These are phyloP conservation scores for Vitis amurensis DNA, from an alignment of 164 flowering plant species.

Conservation along the genomic window DNA sequence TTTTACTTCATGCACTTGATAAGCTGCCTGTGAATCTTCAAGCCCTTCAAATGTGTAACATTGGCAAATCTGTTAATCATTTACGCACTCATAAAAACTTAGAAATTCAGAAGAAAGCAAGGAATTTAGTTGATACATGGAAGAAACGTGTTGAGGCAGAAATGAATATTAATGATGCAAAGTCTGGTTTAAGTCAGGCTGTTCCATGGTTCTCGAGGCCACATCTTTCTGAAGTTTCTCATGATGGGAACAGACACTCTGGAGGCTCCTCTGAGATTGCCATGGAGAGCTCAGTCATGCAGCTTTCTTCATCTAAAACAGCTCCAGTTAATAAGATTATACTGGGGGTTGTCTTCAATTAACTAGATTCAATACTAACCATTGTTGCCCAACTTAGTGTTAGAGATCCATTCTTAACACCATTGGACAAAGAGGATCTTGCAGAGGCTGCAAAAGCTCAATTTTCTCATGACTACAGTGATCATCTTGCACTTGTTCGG, in stretches of 20 bases:
- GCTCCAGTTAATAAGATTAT: slow-evolving; percentile 41
- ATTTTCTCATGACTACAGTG: slow-evolving; percentile 73
- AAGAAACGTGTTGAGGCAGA: slow-evolving; percentile 95
- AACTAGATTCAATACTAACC: slow-evolving; percentile 84
- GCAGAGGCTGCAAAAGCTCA: slow-evolving; percentile 91
- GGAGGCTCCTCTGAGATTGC: slow-evolving; percentile 59
- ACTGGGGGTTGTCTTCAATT: slow-evolving; percentile 79
- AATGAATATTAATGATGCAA: slow-evolving; percentile 79
- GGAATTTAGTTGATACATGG: slow-evolving; percentile 89
- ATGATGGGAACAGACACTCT: slow-evolving; percentile 49
- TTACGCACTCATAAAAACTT: slow-evolving; percentile 42
- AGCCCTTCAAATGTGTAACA: slow-evolving; percentile 73
- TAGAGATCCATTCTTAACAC: slow-evolving; percentile 87
- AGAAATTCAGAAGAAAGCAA: slow-evolving; percentile 46
- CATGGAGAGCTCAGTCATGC: slow-evolving; percentile 49
- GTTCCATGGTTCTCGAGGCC: slow-evolving; percentile 66
- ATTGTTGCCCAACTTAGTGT: slow-evolving; percentile 93
- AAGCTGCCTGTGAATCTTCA: slow-evolving; percentile 86
- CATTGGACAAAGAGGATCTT: slow-evolving; percentile 67
- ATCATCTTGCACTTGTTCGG: slow-evolving; percentile 84
- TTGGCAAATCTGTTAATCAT: slow-evolving; percentile 90
- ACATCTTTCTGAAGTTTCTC: slow-evolving; percentile 51
- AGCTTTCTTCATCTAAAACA: slow-evolving; percentile 53
- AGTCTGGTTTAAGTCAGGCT: slow-evolving; percentile 60
- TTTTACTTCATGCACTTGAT: slow-evolving; percentile 86